Conservation (phyloP, 805 yeast species). For the Candida verbasci region DNA sequence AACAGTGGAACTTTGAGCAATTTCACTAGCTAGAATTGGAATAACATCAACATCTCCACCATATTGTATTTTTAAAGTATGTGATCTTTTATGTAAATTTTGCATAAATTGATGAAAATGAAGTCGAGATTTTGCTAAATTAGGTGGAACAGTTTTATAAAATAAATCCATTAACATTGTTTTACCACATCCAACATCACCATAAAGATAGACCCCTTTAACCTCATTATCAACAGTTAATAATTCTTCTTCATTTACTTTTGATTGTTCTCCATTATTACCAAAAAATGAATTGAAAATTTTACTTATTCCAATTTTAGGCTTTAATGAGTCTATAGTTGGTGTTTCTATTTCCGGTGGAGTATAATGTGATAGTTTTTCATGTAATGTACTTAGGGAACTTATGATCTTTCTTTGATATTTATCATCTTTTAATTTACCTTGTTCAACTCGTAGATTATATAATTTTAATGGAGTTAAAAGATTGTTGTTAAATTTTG, state of each 20-base stretch:
- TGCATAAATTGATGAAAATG: conserved; percentile 99
- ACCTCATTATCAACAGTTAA: conserved; percentile 20
- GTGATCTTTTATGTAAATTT: conserved; percentile 80
- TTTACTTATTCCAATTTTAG: conserved; percentile 42
- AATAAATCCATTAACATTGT: conserved; percentile 98
- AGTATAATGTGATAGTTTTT: conserved; percentile 45
- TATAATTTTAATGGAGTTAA: conserved; percentile 49
- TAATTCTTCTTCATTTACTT: neutral
- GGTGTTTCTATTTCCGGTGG: conserved; percentile 64
- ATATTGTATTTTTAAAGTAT: conserved; percentile 62
- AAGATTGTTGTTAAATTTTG: neutral
- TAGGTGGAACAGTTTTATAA: conserved; percentile 75
- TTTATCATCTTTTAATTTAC: conserved; percentile 63
- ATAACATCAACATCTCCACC: conserved; percentile 70
- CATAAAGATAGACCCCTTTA: conserved; percentile 89
- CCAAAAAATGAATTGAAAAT: conserved; percentile 22
- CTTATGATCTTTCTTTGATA: conserved; percentile 74
- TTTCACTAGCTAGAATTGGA: conserved; percentile 78
- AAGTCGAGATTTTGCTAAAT: conserved; percentile 71
- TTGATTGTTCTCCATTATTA: neutral
- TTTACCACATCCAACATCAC: conserved; percentile 98
- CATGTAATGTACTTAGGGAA: conserved; percentile 57
- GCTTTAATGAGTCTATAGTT: conserved; percentile 44
- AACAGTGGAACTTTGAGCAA: conserved; percentile 71
- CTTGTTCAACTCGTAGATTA: conserved; percentile 43